phyloP scores from a whole-genome alignment of 2,329 filamentous ascomycete genomes.

The Rhynchosporium agropyri region DNA sequence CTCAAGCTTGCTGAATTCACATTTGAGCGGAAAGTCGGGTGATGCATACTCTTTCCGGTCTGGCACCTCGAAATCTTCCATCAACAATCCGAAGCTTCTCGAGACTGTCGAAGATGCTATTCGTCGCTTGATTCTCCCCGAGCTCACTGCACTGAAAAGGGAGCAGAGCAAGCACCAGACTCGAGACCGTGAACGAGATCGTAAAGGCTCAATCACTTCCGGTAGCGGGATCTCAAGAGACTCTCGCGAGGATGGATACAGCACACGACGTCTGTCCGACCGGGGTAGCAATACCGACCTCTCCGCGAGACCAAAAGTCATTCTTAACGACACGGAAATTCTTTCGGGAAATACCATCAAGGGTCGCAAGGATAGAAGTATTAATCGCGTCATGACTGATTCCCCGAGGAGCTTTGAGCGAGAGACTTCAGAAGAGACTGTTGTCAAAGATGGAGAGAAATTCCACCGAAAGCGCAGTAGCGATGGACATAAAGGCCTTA shows the following conservation, averaged over 20 bases:
- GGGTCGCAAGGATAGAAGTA: constrained; percentile 53
- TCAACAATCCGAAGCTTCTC: constrained; percentile 72
- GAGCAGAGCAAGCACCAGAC: constrained; percentile 80
- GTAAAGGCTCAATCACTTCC: constrained; percentile 62
- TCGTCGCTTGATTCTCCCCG: constrained; percentile 75
- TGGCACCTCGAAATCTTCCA: constrained; percentile 60
- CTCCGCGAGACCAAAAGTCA: constrained; percentile 59
- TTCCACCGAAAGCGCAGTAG: constrained; percentile 42
- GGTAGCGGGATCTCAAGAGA: constrained; percentile 60
- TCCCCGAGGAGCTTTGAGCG: constrained; percentile 43
- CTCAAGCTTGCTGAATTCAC: constrained; percentile 62
- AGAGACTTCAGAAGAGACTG: constrained; percentile 50
- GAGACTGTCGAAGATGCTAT: constrained; percentile 77
- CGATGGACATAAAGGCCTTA: constrained; percentile 36
- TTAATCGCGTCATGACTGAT: constrained; percentile 45
- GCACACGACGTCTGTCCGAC: constrained; percentile 45
- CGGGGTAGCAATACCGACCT: constrained; percentile 44
- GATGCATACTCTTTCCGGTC: constrained; percentile 62
- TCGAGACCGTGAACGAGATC: constrained; percentile 59
- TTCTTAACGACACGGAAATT: constrained; percentile 59
- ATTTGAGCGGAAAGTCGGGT: constrained; percentile 55
- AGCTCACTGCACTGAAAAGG: constrained; percentile 87
- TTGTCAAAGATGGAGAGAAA: constrained; percentile 53
- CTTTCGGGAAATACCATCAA: constrained; percentile 57
- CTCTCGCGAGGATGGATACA: constrained; percentile 42